Base-by-base conservation (phyloP, 2,329 filamentous ascomycete genomes). In the Karstenula rhodostoma region DNA sequence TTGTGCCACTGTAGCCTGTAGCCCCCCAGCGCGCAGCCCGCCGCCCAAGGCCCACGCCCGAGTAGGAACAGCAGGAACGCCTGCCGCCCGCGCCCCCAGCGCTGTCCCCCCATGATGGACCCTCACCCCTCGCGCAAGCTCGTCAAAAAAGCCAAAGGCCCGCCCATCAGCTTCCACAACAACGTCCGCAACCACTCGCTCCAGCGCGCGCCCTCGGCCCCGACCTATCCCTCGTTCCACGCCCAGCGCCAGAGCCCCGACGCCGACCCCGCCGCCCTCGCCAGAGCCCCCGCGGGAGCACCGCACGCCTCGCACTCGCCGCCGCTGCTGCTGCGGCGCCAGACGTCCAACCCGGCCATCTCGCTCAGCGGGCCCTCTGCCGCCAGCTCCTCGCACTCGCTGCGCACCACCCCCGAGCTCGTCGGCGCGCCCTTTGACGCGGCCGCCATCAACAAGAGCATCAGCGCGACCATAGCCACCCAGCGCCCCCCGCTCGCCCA, bases 401-500 rank as follows among this genome's bases (percentile, higher is more conserved):
- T 59, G 47, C 47, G 51, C 54, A 57, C 52, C 35, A 58, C 55
- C 22, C 52, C 52, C 10, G 56, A 59, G 56, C 59, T 58, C 40
- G 51, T 59, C 27, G 80, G 79, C 58, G 67, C 71, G 61, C 73
- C 76, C 61, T 81, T 81, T 71, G 77, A 79, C 73, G 70, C 71
- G 57, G 72, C 73, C 55, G 71, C 72, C 58, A 67, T 79, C 61
- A 69, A 77, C 65, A 68, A 73, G 67, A 76, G 72, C 66, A 71
- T 79, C 64, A 70, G 75, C 69, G 77, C 63, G 40, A 60, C 67
- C 27, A 62, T 65, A 40, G 23, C 40, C 33, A 29, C 27, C 40
- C 49, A 48, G 55, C 71, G 70, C 48, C 73, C 73, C n/a, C 61
- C 65, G 32, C 69, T 23, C 68, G 58, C 71, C 68, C 43, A n/a